Evolutionary conservation across 2,329 filamentous ascomycete genomes (phyloP).

Genomic region (Aurifilum marmelostoma): DNA sequence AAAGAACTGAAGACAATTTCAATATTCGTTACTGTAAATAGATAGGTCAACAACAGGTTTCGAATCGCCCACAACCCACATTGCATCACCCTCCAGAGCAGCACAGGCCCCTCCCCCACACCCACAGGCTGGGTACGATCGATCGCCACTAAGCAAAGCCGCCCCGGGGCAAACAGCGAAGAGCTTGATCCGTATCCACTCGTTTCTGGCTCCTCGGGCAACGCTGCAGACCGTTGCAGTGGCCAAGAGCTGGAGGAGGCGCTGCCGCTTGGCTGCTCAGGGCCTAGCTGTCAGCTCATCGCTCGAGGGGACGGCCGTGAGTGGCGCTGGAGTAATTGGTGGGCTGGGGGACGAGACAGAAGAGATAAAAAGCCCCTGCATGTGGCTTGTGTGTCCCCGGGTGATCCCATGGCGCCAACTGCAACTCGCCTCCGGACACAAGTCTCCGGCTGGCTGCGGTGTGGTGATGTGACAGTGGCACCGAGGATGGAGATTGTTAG

Average conservation of each 20-base stretch:
- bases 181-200: not conserved
- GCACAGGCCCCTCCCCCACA: conserved; percentile 4
- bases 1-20: too few species aligned
- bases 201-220: conserved; percentile 14
- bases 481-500: too few species aligned
- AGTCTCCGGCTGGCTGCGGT: conserved; percentile 11
- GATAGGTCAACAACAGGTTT: not conserved
- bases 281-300: conserved; percentile 12
- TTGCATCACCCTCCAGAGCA: conserved; percentile 21
- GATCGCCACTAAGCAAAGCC: conserved; percentile 8
- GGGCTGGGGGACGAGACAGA: not conserved
- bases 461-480: too few species aligned
- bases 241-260: conserved; percentile 8
- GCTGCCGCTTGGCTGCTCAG: conserved; percentile 18
- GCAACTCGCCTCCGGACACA: conserved; percentile 12
- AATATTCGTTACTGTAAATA: not conserved
- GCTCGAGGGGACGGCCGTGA: not conserved
- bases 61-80: conserved; percentile 8
- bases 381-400: conserved; percentile 14
- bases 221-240: conserved; percentile 10
- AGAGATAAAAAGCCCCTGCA: conserved; percentile 19
- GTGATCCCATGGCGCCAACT: conserved; percentile 17
- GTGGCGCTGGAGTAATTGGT: conserved; percentile 12
- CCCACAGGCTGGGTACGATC: not conserved
- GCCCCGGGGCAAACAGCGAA: not conserved